These are phyloP conservation scores for Priceomyces medius DNA, from an alignment of 805 yeast species.

Conservation along the genomic window DNA sequence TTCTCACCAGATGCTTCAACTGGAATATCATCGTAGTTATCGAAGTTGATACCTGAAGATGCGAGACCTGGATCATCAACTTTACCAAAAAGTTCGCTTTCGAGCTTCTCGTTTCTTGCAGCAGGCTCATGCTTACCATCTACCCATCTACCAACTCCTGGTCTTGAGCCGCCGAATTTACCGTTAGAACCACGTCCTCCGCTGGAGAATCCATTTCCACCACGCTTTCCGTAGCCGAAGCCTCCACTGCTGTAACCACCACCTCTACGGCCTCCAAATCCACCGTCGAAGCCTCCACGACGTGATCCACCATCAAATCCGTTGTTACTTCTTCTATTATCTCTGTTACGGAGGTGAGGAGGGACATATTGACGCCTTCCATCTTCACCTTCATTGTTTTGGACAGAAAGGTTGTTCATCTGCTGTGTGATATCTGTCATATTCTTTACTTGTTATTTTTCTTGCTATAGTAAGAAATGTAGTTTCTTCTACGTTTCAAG, in stretches of 20 bases:
- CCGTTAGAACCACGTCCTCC: slow-evolving; percentile 31
- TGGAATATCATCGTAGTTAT: slow-evolving; percentile 97
- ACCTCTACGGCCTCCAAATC: slow-evolving; percentile 25
- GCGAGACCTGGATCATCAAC: slow-evolving; percentile 73
- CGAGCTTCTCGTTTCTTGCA: slow-evolving; percentile 64
- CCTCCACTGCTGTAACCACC: slow-evolving; percentile 14
- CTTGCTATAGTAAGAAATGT: slow-evolving; percentile 1
- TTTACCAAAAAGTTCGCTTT: slow-evolving; percentile 80
- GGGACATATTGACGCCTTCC: slow-evolving; percentile 49
- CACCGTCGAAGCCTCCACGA: slow-evolving; percentile 23
- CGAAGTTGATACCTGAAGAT: slow-evolving; percentile 97
- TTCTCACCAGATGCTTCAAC: slow-evolving; percentile 95
- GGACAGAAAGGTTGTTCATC: slow-evolving; percentile 55
- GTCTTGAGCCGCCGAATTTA: slow-evolving; percentile 30
- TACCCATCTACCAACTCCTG: slow-evolving; percentile 76
- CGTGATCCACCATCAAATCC: slow-evolving; percentile 15
- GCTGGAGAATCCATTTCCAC: slow-evolving; percentile 19
- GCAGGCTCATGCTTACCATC: slow-evolving; percentile 90
- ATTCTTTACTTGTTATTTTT: slow-evolving; percentile 18
- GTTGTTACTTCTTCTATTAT: slow-evolving; percentile 13
- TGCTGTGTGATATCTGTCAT: slow-evolving; percentile 62
- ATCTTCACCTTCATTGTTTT: slow-evolving; percentile 26
- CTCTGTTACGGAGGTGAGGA: slow-evolving; percentile 47
- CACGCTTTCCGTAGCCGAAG: slow-evolving; percentile 26
- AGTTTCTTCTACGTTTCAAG: slow-evolving; percentile 2